These are phyloP conservation scores for Saccharomyces hybrid DNA, from an alignment of 1,139 yeast species.

Conservation along the genomic window DNA sequence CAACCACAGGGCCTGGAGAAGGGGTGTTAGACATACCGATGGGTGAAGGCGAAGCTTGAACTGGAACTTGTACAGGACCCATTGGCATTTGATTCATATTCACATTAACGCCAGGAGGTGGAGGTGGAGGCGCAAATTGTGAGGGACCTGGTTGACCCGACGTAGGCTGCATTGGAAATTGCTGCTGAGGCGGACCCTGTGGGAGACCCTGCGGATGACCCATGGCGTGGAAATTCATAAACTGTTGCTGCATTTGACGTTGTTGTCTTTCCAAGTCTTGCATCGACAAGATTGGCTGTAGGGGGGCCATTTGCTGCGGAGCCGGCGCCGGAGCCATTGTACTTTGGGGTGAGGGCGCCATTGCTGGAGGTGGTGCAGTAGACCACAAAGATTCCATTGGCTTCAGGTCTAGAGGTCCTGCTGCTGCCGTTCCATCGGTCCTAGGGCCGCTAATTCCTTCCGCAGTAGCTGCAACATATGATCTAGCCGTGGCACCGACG, in stretches of 20 bases:
- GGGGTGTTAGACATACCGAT: background rate
- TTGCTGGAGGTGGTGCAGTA: slow-evolving; percentile 13
- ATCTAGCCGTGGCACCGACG: slow-evolving; percentile 7
- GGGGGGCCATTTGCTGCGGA: slow-evolving; percentile 15
- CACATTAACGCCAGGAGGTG: slow-evolving; percentile 15
- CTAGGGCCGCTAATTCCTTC: slow-evolving; percentile 29
- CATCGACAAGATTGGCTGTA: slow-evolving; percentile 25
- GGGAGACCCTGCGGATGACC: background rate
- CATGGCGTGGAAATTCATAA: background rate
- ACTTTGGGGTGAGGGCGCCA: slow-evolving; percentile 17
- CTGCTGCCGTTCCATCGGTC: slow-evolving; percentile 18
- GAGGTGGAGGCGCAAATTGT: slow-evolving; percentile 12
- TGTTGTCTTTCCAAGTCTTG: slow-evolving; percentile 31
- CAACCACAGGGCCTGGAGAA: background rate
- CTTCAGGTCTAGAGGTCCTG: slow-evolving; percentile 38
- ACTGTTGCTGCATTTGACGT: slow-evolving; percentile 17
- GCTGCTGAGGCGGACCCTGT: background rate
- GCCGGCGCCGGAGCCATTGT: slow-evolving; percentile 9
- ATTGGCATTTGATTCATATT: slow-evolving; percentile 1
- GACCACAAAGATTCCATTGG: slow-evolving; percentile 64
- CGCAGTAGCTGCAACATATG: slow-evolving; percentile 12
- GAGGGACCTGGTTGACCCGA: slow-evolving; percentile 10
- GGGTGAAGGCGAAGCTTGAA: background rate
- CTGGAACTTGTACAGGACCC: background rate
- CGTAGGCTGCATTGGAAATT: slow-evolving; percentile 4